phyloP scores from a whole-genome alignment of 2,329 filamentous ascomycete species.

The Colletotrichum musae region DNA sequence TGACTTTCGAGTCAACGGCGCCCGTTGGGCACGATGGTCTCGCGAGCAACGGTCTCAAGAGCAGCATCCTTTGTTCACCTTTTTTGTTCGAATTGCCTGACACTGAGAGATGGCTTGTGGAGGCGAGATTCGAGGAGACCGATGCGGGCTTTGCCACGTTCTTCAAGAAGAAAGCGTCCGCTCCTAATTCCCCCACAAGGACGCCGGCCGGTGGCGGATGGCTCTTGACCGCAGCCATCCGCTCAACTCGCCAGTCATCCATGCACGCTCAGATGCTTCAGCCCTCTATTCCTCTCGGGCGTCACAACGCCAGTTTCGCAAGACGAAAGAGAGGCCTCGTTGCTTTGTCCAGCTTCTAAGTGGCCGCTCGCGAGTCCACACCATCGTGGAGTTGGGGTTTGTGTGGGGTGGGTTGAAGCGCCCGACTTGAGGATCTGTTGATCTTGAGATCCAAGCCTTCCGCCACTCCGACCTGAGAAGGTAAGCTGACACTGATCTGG shows the following conservation, averaged over 20 bases:
- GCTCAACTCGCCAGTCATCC: constrained; percentile 5
- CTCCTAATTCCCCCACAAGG: neutral
- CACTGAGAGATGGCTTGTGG: neutral
- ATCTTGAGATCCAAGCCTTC: constrained; percentile 5
- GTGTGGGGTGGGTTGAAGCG: neutral
- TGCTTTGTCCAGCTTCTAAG: neutral
- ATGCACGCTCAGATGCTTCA: constrained; percentile 28
- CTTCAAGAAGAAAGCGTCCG: constrained; percentile 17
- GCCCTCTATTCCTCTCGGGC: neutral
- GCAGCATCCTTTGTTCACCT: constrained; percentile 23
- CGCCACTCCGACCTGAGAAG: constrained; percentile 12
- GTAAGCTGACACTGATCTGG: neutral
- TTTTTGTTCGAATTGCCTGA: constrained; percentile 2
- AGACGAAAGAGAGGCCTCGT: neutral
- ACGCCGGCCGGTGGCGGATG: neutral
- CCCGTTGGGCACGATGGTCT: constrained; percentile 4
- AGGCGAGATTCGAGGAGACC: neutral
- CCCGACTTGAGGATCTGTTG: neutral
- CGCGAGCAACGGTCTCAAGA: constrained; percentile 28
- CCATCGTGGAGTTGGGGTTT: neutral
- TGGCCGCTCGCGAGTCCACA: neutral
- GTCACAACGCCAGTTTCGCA: constrained; percentile 21
- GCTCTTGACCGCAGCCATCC: neutral
- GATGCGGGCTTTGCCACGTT: constrained; percentile 7
- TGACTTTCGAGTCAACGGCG: neutral